These are phyloP conservation scores for Candida chauliodis DNA, from an alignment of 805 yeast genomes.

Conservation along the genomic window DNA sequence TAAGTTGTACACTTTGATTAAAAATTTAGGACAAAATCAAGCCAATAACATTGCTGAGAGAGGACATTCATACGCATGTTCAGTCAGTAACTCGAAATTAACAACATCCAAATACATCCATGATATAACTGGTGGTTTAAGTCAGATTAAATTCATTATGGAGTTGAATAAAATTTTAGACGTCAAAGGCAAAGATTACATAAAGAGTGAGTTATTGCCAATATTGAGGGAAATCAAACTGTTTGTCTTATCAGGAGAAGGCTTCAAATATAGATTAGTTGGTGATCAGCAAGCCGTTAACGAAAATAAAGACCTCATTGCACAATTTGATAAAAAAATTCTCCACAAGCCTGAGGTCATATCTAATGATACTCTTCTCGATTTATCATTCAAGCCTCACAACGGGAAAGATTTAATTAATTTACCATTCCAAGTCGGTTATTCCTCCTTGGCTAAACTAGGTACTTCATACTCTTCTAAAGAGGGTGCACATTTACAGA, in stretches of 20 bases:
- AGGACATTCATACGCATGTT: constrained; percentile 82
- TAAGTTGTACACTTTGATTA: constrained; percentile 70
- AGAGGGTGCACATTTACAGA: constrained; percentile 85
- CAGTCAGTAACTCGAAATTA: constrained; percentile 60
- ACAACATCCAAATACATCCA: constrained; percentile 57
- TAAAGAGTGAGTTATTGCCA: constrained; percentile 55
- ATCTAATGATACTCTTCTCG: constrained; percentile 13
- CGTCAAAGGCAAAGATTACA: constrained; percentile 28
- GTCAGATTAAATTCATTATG: constrained; percentile 68
- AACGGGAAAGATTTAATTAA: constrained; percentile 46
- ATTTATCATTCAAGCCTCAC: constrained; percentile 15
- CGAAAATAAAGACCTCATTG: constrained; percentile 33
- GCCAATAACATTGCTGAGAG: constrained; percentile 76
- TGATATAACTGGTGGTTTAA: constrained; percentile 70
- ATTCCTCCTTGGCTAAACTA: constrained; percentile 61
- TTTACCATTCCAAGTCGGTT: constrained; percentile 86
- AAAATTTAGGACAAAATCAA: constrained; percentile 72
- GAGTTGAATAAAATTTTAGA: constrained; percentile 52
- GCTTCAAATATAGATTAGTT: constrained; percentile 52
- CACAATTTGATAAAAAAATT: constrained; percentile 26
- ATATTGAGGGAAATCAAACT: constrained; percentile 52
- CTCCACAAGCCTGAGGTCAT: constrained; percentile 4
- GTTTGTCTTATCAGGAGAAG: constrained; percentile 23
- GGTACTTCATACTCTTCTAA: constrained; percentile 65
- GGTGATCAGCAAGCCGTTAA: constrained; percentile 46